Evolutionary conservation across 768 basidiomycete genomes (phyloP).

Genomic region (Suillus subluteus): DNA sequence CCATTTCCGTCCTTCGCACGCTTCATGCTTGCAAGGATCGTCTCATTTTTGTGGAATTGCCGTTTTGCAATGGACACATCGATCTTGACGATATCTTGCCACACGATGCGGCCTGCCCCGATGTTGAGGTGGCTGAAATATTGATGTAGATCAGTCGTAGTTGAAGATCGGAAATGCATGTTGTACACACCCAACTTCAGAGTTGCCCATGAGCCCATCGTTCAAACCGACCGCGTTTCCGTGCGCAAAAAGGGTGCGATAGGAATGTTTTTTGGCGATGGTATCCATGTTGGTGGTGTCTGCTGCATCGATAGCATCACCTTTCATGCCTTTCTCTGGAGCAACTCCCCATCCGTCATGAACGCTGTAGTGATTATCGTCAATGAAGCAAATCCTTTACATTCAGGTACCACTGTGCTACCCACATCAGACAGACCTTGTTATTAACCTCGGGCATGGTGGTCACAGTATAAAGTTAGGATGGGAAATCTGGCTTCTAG

Average conservation of each 20-base stretch:
- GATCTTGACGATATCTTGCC: conserved; percentile 97
- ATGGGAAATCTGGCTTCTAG: neutral
- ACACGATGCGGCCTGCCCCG: conserved; percentile 92
- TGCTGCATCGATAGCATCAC: conserved; percentile 87
- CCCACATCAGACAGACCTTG: conserved; percentile 91
- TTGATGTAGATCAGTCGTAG: neutral
- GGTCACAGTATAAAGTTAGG: neutral
- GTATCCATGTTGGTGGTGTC: conserved; percentile 89
- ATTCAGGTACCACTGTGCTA: neutral
- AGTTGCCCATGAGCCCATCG: conserved; percentile 97
- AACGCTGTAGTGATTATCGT: conserved; percentile 52
- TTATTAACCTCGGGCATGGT: conserved; percentile 65
- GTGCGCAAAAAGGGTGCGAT: conserved; percentile 77
- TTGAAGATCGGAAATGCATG: neutral
- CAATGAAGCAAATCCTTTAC: neutral
- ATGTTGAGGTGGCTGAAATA: conserved; percentile 85
- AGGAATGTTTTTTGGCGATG: conserved; percentile 76
- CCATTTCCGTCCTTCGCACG: conserved; percentile 83
- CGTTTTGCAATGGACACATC: conserved; percentile 90
- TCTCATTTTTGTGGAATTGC: conserved; percentile 79
- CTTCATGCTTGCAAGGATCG: conserved; percentile 73
- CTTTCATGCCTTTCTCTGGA: conserved; percentile 66
- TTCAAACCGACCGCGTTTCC: conserved; percentile 91
- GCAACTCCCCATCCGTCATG: conserved; percentile 97
- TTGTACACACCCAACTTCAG: conserved; percentile 85